Evolutionary conservation across 768 basidiomycete species (phyloP).

Genomic region (Boletus sp.): DNA sequence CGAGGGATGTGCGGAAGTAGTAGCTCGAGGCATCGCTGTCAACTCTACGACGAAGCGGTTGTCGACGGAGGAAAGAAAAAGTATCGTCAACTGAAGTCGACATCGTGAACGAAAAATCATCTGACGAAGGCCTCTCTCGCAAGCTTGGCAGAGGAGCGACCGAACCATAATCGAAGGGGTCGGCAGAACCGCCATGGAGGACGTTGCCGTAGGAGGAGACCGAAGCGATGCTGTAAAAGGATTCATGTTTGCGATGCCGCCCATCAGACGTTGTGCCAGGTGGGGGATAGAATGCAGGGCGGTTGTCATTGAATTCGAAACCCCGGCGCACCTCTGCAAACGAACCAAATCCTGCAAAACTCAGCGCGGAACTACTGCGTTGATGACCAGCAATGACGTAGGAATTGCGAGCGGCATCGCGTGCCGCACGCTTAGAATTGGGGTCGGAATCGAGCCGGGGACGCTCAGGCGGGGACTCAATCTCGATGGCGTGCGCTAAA

Average conservation of each 20-base stretch:
- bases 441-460: conserved; percentile 44
- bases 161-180: conserved; percentile 71
- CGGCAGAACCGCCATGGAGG: conserved; percentile 54
- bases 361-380: conserved; percentile 48
- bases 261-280: conserved; percentile 35
- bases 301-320: conserved; percentile 65
- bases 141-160: conserved; percentile 40
- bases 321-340: conserved; percentile 78
- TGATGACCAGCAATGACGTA: conserved; percentile 25
- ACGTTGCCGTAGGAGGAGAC: conserved; percentile 76
- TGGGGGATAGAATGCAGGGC: conserved; percentile 66
- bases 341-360: conserved; percentile 70
- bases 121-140: conserved; percentile 53
- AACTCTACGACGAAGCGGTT: conserved; percentile 47
- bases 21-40: conserved; percentile 79
- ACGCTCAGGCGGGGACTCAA: conserved; percentile 32
- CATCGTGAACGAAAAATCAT: conserved; percentile 57
- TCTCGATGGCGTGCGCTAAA: conserved; percentile 43
- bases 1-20: conserved; percentile 47
- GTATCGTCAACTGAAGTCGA: conserved; percentile 62
- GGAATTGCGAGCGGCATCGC: conserved; percentile 22
- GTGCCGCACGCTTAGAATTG: conserved; percentile 35
- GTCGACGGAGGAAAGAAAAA: conserved; percentile 54
- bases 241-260: conserved; percentile 50
- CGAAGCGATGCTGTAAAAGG: conserved; percentile 70